Conservation (phyloP, 2,329 filamentous ascomycete species). For the Raffaelea albimanens region DNA sequence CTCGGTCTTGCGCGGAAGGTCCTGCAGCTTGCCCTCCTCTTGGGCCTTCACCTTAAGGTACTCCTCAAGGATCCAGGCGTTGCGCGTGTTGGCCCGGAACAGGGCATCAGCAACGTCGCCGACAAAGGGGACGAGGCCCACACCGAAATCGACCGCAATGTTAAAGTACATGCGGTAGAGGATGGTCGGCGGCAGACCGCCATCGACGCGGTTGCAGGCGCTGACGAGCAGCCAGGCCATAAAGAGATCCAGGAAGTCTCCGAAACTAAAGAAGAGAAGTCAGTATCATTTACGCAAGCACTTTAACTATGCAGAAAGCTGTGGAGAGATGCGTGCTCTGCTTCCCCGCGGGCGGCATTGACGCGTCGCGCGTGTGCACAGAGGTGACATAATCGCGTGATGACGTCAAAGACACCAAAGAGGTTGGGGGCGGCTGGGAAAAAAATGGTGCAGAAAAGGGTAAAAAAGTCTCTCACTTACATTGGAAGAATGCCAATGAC, state of each 20-base stretch:
- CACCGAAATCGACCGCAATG: constrained; percentile 61
- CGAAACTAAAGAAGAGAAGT: constrained; percentile 45
- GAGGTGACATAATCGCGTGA: background rate
- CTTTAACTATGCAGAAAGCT: no score
- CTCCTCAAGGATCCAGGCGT: constrained; percentile 46
- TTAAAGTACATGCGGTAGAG: constrained; percentile 71
- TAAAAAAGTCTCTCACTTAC: constrained; percentile 40
- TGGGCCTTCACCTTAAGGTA: constrained; percentile 60
- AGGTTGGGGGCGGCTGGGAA: constrained; percentile 9
- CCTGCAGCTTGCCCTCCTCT: constrained; percentile 19
- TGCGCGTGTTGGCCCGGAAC: constrained; percentile 68
- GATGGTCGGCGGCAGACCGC: constrained; percentile 56
- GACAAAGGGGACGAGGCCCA: constrained; percentile 65
- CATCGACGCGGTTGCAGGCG: constrained; percentile 64
- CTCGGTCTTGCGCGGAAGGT: no score
- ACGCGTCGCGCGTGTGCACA: background rate
- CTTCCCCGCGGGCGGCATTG: background rate
- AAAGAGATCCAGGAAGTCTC: constrained; percentile 64
- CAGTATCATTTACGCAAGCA: no score
- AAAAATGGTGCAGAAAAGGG: background rate
- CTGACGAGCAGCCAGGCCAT: constrained; percentile 68
- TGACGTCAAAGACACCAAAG: background rate
- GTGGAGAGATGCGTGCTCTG: no score
- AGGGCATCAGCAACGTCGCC: constrained; percentile 68
- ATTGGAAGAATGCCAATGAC: constrained; percentile 76